These are phyloP conservation scores for Limnomonas spitsbergensis DNA, from an alignment of 139 green algal genomes.

Conservation along the genomic window DNA sequence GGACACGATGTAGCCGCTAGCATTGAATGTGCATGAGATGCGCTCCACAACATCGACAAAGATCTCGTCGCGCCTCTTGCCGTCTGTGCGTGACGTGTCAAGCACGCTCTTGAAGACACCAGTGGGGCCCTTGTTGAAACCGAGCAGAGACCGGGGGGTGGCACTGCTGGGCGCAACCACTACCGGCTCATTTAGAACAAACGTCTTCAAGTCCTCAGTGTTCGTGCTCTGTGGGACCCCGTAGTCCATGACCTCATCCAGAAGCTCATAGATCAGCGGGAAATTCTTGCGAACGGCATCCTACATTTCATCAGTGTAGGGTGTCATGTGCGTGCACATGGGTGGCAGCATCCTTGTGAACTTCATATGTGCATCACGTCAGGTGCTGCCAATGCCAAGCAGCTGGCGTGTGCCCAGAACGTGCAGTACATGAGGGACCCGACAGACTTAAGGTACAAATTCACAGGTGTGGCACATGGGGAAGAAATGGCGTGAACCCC, in stretches of 20 bases:
- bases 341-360: too few relatives aligned
- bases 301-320: conserved; percentile 86
- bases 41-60: conserved; percentile 98
- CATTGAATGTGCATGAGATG: conserved; percentile 87
- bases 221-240: conserved; percentile 78
- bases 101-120: conserved; percentile 86
- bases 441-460: too few relatives aligned
- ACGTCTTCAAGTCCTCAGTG: conserved; percentile 89
- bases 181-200: conserved; percentile 89
- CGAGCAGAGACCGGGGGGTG: not conserved
- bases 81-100: conserved; percentile 73
- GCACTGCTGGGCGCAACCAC: conserved; percentile 41
- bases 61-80: conserved; percentile 79
- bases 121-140: conserved; percentile 64
- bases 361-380: too few relatives aligned
- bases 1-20: conserved; percentile 71
- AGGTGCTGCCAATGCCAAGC: too few relatives aligned
- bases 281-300: conserved; percentile 95
- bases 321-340: too few relatives aligned
- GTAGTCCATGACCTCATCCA: conserved; percentile 93
- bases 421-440: too few relatives aligned
- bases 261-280: conserved; percentile 93
- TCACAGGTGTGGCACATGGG: too few relatives aligned
- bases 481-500: too few relatives aligned
- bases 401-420: too few relatives aligned